These are phyloP conservation scores for Stipa capillata DNA, from an alignment of 176 grass and related monocot species.

Conservation along the genomic window DNA sequence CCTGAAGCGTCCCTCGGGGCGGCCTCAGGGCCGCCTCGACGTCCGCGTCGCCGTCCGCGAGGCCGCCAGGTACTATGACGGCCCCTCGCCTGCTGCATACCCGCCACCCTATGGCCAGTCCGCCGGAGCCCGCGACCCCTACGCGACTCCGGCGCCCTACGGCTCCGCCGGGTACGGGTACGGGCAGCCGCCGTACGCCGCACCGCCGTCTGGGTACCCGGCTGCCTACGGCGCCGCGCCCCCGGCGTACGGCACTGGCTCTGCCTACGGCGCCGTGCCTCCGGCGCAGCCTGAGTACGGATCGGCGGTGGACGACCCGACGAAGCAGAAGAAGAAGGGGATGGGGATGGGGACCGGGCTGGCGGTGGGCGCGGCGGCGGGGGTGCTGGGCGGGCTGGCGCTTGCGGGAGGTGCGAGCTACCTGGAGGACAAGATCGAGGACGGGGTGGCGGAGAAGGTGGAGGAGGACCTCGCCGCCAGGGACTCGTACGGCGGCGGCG, in stretches of 20 bases:
- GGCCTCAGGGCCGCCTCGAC: constrained; percentile 57
- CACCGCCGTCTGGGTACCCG: neutral
- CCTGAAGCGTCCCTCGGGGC: constrained; percentile 61
- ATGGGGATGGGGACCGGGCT: constrained; percentile 49
- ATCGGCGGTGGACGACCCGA: neutral
- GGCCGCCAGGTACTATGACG: constrained; percentile 29
- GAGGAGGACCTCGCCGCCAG: constrained; percentile 35
- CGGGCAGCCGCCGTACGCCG: neutral
- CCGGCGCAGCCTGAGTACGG: neutral
- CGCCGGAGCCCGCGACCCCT: neutral
- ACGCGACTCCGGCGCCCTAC: neutral
- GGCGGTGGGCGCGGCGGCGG: constrained; percentile 50
- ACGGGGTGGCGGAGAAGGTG: constrained; percentile 40
- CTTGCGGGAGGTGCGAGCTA: constrained; percentile 45
- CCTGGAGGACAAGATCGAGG: constrained; percentile 52
- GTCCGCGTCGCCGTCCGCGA: constrained; percentile 48
- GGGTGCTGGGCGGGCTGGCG: constrained; percentile 49
- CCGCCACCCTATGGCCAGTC: constrained; percentile 7
- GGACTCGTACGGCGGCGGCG: neutral
- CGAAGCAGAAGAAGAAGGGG: constrained; percentile 18
- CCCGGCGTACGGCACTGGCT: neutral
- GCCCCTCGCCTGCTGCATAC: neutral
- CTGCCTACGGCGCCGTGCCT: neutral
- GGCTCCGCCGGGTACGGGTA: constrained; percentile 23
- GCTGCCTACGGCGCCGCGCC: constrained; percentile 17